Evolutionary conservation across 2,329 filamentous ascomycete genomes (phyloP).

Genomic region (Penicillium psychrosexuale): DNA sequence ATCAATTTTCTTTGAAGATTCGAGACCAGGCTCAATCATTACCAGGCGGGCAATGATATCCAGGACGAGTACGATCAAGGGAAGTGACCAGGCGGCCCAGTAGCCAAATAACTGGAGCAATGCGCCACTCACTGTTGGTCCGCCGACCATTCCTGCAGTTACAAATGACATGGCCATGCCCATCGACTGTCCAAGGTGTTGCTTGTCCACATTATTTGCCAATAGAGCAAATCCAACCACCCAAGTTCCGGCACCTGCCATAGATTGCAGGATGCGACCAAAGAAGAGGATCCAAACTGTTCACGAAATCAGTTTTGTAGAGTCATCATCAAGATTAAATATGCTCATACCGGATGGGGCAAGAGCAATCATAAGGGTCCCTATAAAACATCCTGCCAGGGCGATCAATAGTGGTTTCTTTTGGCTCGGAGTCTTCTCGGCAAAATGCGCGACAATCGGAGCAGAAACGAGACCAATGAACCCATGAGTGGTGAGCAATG

Average conservation of each 20-base stretch:
- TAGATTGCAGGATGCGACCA: conserved; percentile 31
- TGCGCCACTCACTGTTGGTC: conserved; percentile 29
- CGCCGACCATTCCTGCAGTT: conserved; percentile 26
- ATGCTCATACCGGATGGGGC: conserved; percentile 15
- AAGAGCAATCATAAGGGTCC: conserved; percentile 26
- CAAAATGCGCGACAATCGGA: conserved; percentile 16
- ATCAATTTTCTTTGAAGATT: not conserved
- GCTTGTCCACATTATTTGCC: conserved; percentile 26
- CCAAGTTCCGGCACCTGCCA: conserved; percentile 32
- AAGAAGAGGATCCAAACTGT: conserved; percentile 24
- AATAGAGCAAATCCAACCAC: conserved; percentile 32
- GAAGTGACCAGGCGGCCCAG: conserved; percentile 31
- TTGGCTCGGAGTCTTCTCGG: conserved; percentile 26
- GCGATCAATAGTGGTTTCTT: conserved; percentile 25
- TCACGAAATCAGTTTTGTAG: not conserved
- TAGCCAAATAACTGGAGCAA: conserved; percentile 31
- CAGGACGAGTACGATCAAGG: conserved; percentile 25
- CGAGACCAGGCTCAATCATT: conserved; percentile 26
- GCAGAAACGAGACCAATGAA: conserved; percentile 14
- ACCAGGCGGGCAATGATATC: conserved; percentile 30
- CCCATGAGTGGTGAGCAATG: conserved; percentile 20
- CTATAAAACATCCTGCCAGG: conserved; percentile 24
- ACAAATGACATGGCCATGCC: conserved; percentile 27
- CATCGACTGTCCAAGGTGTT: conserved; percentile 27
- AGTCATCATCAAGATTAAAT: not conserved